phyloP scores from a whole-genome alignment of 2,329 filamentous ascomycete species.

The Nemania serpens region DNA sequence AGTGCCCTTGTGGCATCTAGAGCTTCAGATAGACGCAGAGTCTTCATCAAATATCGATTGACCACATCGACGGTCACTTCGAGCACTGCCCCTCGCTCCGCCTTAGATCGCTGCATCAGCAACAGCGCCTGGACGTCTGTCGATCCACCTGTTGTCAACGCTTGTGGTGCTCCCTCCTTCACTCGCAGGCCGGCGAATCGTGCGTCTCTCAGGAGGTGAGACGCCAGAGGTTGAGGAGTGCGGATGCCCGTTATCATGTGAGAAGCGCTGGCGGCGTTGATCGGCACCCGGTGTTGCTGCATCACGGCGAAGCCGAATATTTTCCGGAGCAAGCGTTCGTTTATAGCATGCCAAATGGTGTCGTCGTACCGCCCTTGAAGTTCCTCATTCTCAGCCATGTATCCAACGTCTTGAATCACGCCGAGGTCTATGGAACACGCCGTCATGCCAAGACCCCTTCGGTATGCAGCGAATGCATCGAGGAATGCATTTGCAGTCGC shows the following conservation, averaged over 20 bases:
- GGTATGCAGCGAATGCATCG: slow-evolving; percentile 46
- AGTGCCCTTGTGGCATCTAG: slow-evolving; percentile 37
- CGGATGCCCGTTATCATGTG: slow-evolving; percentile 7
- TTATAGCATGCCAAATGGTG: slow-evolving; percentile 23
- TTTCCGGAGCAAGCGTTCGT: slow-evolving; percentile 31
- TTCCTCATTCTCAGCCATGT: slow-evolving; percentile 33
- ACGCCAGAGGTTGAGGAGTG: neutral
- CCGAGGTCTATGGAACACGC: slow-evolving; percentile 48
- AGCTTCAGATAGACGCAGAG: slow-evolving; percentile 32
- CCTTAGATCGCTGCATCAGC: slow-evolving; percentile 9
- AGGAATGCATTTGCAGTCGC: slow-evolving; percentile 48
- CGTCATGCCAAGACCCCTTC: slow-evolving; percentile 40
- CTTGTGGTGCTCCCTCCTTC: neutral
- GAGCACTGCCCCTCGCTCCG: slow-evolving; percentile 27
- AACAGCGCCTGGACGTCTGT: slow-evolving; percentile 7
- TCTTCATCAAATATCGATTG: slow-evolving; percentile 32
- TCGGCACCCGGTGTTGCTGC: neutral
- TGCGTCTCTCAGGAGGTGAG: neutral
- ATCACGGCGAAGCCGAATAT: slow-evolving; percentile 30
- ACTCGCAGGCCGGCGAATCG: slow-evolving; percentile 1
- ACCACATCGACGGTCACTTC: slow-evolving; percentile 31
- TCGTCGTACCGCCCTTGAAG: slow-evolving; percentile 23
- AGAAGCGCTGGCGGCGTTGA: neutral
- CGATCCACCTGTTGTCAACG: neutral
- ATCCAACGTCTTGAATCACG: slow-evolving; percentile 41